A percentile compares a stretch with the other conserved stretches of the same genome.
Conservation (phyloP, 805 yeast species). For the Helenozyma baotianmanensis region DNA sequence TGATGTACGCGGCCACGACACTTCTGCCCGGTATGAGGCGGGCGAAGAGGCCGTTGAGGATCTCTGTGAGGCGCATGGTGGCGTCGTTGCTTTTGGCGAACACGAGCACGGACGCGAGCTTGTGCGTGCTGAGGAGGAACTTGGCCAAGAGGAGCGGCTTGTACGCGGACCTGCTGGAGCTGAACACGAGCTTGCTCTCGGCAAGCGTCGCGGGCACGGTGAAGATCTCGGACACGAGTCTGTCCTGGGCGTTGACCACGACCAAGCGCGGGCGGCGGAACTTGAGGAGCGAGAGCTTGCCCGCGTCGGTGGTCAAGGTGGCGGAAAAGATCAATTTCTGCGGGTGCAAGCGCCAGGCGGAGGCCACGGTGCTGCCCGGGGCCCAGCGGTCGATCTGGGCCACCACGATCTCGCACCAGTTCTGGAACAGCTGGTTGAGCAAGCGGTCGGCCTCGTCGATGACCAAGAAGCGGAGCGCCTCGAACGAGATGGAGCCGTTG, state of each 20-base stretch:
- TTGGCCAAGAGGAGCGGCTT: constrained; percentile 75
- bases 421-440: constrained; percentile 85
- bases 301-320: constrained; percentile 90
- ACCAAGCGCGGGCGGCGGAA: constrained; percentile 69
- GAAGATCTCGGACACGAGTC: constrained; percentile 50
- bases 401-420: constrained; percentile 71
- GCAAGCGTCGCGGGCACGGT: constrained; percentile 52
- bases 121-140: constrained; percentile 38
- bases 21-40: constrained; percentile 12
- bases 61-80: constrained; percentile 69
- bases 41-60: constrained; percentile 43
- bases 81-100: constrained; percentile 83
- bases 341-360: constrained; percentile 35
- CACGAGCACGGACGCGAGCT: constrained; percentile 43
- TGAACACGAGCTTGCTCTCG: constrained; percentile 41
- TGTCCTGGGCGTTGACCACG: constrained; percentile 58
- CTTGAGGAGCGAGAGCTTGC: constrained; percentile 68
- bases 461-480: constrained; percentile 55
- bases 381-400: constrained; percentile 24
- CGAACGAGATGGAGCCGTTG: constrained; percentile 41
- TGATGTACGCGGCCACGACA: constrained; percentile 40
- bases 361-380: constrained; percentile 19
- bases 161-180: constrained; percentile 34
- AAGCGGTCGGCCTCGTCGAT: constrained; percentile 81
- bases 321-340: constrained; percentile 82